phyloP scores from a whole-genome alignment of 225 moss, liverwort and hornwort genomes.

The Physcomitrellopsis africana region DNA sequence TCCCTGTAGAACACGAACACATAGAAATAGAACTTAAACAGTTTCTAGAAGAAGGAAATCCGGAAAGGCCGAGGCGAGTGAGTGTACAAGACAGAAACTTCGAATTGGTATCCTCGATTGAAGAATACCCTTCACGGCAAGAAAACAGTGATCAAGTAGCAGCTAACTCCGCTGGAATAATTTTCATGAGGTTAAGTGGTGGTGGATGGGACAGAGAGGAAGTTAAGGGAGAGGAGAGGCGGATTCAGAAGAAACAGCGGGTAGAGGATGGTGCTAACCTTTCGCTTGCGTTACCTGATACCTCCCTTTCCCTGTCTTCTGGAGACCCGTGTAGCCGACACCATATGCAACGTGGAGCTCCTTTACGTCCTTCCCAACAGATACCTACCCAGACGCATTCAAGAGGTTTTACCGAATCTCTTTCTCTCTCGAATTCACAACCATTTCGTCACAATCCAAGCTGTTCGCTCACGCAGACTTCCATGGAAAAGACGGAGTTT shows the following conservation, averaged over 20 bases:
- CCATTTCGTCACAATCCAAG: slow-evolving; percentile 50
- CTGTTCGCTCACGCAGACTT: slow-evolving; percentile 11
- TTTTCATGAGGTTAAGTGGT: slow-evolving; percentile 60
- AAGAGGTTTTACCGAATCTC: slow-evolving; percentile 81
- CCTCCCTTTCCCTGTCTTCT: slow-evolving; percentile 88
- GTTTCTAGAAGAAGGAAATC: slow-evolving; percentile 32
- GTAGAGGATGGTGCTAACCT: slow-evolving; percentile 80
- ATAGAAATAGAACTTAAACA: slow-evolving; percentile 34
- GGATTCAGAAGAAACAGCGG: slow-evolving; percentile 83
- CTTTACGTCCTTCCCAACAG: slow-evolving; percentile 67
- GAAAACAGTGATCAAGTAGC: slow-evolving; percentile 47
- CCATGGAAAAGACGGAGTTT: no score
- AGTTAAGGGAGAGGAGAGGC: slow-evolving; percentile 50
- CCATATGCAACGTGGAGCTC: slow-evolving; percentile 66
- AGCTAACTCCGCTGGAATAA: slow-evolving; percentile 31
- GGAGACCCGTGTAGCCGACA: slow-evolving; percentile 63
- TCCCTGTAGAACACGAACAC: slow-evolving; percentile 41
- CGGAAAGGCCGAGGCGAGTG: slow-evolving; percentile 51
- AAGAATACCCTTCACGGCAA: slow-evolving; percentile 53
- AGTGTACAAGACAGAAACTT: slow-evolving; percentile 40
- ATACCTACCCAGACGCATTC: slow-evolving; percentile 60
- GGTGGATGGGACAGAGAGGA: slow-evolving; percentile 72
- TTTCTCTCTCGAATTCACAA: slow-evolving; percentile 87
- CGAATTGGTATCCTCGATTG: slow-evolving; percentile 30
- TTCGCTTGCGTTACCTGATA: slow-evolving; percentile 88